These are phyloP conservation scores for Boletus albobrunnescens DNA, from an alignment of 1,284 basidiomycete genomes.

Conservation along the genomic window DNA sequence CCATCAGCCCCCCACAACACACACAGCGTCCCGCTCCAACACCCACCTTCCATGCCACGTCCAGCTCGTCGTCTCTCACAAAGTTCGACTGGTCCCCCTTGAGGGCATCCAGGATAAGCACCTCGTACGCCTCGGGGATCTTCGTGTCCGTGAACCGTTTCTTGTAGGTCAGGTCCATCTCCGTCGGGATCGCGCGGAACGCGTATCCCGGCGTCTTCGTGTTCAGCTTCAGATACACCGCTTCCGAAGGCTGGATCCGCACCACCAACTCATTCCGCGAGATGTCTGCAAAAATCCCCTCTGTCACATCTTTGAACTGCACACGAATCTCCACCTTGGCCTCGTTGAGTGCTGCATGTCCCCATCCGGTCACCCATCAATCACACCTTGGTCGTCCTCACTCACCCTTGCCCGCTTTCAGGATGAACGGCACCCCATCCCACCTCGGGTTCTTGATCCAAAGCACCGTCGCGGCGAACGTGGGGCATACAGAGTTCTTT, in stretches of 20 bases:
- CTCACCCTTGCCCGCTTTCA: conserved; percentile 93
- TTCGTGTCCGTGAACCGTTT: conserved; percentile 82
- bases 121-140: conserved; percentile 94
- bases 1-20: conserved; percentile 9
- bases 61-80: conserved; percentile 92
- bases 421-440: conserved; percentile 96
- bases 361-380: conserved; percentile 7
- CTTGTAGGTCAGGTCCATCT: conserved; percentile 98
- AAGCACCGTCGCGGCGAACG: conserved; percentile 83
- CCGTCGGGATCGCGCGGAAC: conserved; percentile 86
- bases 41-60: conserved; percentile 89
- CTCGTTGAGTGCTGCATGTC: conserved; percentile 78
- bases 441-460: conserved; percentile 93
- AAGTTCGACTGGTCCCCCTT: conserved; percentile 90
- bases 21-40: conserved; percentile 1
- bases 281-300: conserved; percentile 94
- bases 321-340: conserved; percentile 95
- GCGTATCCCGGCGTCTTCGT: conserved; percentile 87
- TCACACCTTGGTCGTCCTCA: conserved; percentile 7
- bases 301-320: conserved; percentile 94
- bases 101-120: conserved; percentile 85
- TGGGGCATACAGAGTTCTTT: conserved; percentile 86
- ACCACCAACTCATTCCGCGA: conserved; percentile 93
- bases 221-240: conserved; percentile 94
- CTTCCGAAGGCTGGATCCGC: conserved; percentile 92